Percentiles rank a stretch among this genome's conserved stretches.
Evolutionary conservation across 2,329 filamentous ascomycete species (phyloP).

Genomic region (Lasiodiplodia citricola): DNA sequence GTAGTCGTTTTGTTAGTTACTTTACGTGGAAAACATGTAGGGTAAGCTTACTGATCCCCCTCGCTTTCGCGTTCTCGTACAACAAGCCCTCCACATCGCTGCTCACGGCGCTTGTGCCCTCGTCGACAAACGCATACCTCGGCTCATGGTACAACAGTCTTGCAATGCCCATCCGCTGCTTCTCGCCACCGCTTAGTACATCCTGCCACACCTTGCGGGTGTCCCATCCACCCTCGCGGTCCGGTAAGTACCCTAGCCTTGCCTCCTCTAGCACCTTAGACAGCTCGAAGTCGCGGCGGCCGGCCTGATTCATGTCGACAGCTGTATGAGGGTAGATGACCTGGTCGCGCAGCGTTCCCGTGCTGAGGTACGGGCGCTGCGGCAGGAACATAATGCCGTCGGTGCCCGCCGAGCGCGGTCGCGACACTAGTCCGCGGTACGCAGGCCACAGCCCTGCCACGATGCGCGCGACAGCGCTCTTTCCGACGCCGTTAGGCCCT

Average conservation of each 20-base stretch:
- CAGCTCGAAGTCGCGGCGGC: conserved; percentile 78
- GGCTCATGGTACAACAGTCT: conserved; percentile 93
- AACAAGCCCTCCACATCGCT: conserved; percentile 92
- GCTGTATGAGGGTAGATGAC: conserved; percentile 98
- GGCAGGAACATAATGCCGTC: conserved; percentile 99
- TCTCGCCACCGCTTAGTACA: conserved; percentile 94
- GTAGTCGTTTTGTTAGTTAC: background rate
- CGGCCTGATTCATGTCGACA: conserved; percentile 85
- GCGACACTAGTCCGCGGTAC: conserved; percentile 88
- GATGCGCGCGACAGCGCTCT: conserved; percentile 84
- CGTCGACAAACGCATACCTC: conserved; percentile 90
- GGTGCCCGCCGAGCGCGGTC: conserved; percentile 77
- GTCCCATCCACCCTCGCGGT: conserved; percentile 95
- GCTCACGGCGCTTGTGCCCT: conserved; percentile 92
- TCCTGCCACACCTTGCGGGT: conserved; percentile 98
- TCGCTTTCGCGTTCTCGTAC: conserved; percentile 91
- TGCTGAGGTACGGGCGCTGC: conserved; percentile 88
- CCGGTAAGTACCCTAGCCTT: conserved; percentile 83
- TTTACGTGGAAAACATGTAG: background rate
- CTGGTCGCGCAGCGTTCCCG: conserved; percentile 92
- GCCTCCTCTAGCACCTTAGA: conserved; percentile 81
- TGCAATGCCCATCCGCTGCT: conserved; percentile 92
- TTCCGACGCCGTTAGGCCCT: conserved; percentile 92
- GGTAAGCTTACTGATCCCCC: conserved; percentile 79
- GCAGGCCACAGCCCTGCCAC: conserved; percentile 95